Evolutionary conservation across 345 rosid genomes (phyloP).

Genomic region (Syzygium aromaticum): DNA sequence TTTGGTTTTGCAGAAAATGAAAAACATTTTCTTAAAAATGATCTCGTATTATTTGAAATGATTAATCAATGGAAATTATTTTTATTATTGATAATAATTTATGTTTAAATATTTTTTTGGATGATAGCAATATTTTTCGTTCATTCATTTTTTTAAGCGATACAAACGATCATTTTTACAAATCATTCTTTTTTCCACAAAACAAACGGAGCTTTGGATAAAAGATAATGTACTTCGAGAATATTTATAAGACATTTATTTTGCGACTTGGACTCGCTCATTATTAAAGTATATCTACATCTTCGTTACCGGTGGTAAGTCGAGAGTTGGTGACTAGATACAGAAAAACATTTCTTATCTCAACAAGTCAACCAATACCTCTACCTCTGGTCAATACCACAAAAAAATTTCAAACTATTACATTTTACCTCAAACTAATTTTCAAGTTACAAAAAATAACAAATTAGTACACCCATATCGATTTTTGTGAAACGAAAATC

Average conservation of each 20-base stretch:
- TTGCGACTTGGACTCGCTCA: not conserved
- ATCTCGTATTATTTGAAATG: too few relatives aligned
- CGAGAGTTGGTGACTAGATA: too few relatives aligned
- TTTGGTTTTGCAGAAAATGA: too few relatives aligned
- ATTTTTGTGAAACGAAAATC: not conserved
- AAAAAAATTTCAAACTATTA: not conserved
- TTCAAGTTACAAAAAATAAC: rapidly evolving
- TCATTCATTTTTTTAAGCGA: too few relatives aligned
- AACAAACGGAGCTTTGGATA: not conserved
- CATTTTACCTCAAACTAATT: not conserved
- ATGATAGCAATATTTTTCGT: too few relatives aligned
- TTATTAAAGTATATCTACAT: not conserved
- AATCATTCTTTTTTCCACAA: too few relatives aligned
- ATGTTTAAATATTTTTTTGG: too few relatives aligned
- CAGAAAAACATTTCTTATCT: not conserved
- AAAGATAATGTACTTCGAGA: not conserved
- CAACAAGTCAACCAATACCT: not conserved
- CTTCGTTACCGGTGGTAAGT: too few relatives aligned
- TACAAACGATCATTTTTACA: too few relatives aligned
- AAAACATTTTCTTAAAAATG: too few relatives aligned
- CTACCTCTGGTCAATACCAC: not conserved
- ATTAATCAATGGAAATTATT: too few relatives aligned
- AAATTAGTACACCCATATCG: not conserved
- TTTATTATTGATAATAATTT: too few relatives aligned
- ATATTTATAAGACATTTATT: not conserved